Base-by-base conservation (phyloP, 495 filamentous ascomycete genomes). In the Friedmanniomyces endolithicus region DNA sequence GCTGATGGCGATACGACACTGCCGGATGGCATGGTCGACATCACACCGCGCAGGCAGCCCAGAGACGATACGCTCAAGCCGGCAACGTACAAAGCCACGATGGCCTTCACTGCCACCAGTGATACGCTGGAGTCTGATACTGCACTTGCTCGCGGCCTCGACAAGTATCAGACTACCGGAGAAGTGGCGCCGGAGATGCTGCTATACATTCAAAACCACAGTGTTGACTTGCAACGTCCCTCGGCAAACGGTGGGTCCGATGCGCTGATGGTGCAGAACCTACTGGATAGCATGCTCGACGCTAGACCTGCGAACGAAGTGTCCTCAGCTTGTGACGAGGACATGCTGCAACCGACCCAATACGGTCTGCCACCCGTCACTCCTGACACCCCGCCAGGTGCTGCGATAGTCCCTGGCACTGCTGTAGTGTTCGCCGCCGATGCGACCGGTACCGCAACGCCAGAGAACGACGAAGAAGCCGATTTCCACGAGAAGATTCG, bases 201-300 rank as follows among this genome's bases (percentile, higher is more conserved):
- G 9, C 37, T 61, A n/a, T 56, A 62, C 23, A 59, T 67, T 7
- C 64, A 63, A 48, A 37, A 51, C 11, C 61, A 66, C 41, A 58
- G 69, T 14, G 60, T 61, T 11, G 59, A 62, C 37, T 37, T 62
- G 50, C 59, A 62, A 20, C 59, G 55, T 9, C 20, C 52, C 2
- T 62, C 59, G 2, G 55, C 55, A 24, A 62, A 62, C 33, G 48
- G 51, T 47, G 46, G 63, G 43, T 65, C 63, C 0, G 61, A 66
- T 40, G 68, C 63, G 29, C 52, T 62, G 9, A 66, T 66, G 33
- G 55, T 63, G 52, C 62, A 63, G 41, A 69, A 65, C 55, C 56
- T 70, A 49, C 14, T 54, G 56, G 50, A 67, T 35, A 63, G 61
- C 53, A 50, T 62, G 14, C 25, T 57, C 3, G 44, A 44, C 25